Evolutionary conservation across 23 red algal species (phyloP).

Genomic region (Cyanidiococcus yangmingshanensis): DNA sequence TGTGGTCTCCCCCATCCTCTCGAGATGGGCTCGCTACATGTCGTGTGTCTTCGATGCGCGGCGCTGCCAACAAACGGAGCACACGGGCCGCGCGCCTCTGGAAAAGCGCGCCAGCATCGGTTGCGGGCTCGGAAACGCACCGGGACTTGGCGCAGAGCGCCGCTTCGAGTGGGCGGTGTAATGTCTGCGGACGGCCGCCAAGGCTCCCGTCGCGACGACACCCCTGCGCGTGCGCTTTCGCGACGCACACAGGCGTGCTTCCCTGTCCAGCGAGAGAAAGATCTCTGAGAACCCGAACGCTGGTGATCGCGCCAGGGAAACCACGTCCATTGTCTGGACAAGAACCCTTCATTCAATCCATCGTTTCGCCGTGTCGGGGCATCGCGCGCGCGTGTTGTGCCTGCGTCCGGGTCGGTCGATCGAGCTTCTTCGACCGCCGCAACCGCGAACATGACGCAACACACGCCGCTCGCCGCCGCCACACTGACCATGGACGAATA

Average conservation of each 20-base stretch:
- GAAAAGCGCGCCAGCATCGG: too few species aligned
- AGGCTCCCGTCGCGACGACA: constrained; percentile 4
- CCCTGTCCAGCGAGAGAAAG: neutral
- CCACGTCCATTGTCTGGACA: too few species aligned
- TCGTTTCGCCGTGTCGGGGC: too few species aligned
- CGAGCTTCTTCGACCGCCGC: neutral
- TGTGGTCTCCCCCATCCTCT: too few species aligned
- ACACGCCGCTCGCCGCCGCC: neutral
- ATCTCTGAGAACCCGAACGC: neutral
- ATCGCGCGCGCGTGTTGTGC: neutral
- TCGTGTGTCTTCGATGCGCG: too few species aligned
- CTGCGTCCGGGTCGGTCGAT: neutral
- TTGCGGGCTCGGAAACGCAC: too few species aligned
- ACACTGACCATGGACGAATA: neutral
- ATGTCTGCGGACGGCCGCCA: neutral
- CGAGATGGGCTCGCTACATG: too few species aligned
- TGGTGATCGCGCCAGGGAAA: neutral
- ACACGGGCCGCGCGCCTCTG: neutral
- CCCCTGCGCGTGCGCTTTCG: neutral
- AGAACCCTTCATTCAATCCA: too few species aligned
- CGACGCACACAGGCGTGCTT: neutral
- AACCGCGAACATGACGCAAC: neutral
- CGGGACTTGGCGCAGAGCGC: neutral
- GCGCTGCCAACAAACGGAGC: neutral
- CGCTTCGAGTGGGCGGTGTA: neutral